These are phyloP conservation scores for Styphnolobium japonicum DNA, from an alignment of 306 rosid species.

Conservation along the genomic window DNA sequence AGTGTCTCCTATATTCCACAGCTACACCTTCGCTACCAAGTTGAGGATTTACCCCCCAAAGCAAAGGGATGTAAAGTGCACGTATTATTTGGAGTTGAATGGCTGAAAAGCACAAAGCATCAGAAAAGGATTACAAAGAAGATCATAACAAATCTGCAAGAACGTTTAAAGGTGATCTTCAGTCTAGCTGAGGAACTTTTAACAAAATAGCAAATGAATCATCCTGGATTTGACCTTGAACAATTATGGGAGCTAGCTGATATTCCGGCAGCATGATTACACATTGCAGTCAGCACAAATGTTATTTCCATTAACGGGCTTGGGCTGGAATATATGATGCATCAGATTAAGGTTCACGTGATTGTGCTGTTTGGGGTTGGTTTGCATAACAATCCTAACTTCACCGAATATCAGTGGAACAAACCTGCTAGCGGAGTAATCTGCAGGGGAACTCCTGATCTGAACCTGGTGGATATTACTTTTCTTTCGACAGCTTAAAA, in stretches of 20 bases:
- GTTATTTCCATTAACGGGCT: constrained; percentile 7
- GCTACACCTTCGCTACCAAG: constrained; percentile 84
- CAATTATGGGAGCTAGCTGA: constrained; percentile 21
- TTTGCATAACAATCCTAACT: background rate
- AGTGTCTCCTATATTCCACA: constrained; percentile 37
- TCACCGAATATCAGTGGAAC: constrained; percentile 3
- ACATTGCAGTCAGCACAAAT: background rate
- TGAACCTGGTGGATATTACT: background rate
- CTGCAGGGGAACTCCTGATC: background rate
- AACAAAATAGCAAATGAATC: constrained; percentile 38
- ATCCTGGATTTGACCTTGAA: constrained; percentile 29
- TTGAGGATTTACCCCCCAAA: constrained; percentile 78
- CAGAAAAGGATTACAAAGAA: constrained; percentile 87
- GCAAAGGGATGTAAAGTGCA: constrained; percentile 65
- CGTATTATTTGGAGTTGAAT: constrained; percentile 77
- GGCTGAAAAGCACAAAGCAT: constrained; percentile 85
- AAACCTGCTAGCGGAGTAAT: background rate
- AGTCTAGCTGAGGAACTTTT: constrained; percentile 64
- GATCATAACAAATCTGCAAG: constrained; percentile 54
- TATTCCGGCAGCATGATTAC: background rate
- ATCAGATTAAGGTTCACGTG: background rate
- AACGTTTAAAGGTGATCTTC: constrained; percentile 48
- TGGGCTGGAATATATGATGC: constrained; percentile 8
- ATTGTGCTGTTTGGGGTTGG: constrained; percentile 8
- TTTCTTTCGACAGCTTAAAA: background rate